Evolutionary conservation across 768 basidiomycete species (phyloP).

Genomic region (Lactifluus volemus): DNA sequence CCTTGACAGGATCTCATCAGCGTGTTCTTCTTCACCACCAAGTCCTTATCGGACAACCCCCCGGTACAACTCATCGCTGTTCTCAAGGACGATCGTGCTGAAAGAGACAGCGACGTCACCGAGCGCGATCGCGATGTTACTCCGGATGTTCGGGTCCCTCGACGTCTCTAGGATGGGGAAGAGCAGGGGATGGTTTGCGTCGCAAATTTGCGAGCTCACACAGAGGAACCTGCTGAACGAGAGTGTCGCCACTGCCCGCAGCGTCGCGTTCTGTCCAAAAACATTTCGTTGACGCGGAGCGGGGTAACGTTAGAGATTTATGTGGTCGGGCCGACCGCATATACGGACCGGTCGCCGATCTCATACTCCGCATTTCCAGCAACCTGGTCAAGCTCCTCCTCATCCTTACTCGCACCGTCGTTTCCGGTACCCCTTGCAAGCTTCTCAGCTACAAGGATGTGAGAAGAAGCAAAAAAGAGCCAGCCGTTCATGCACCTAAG

Average conservation of each 20-base stretch:
- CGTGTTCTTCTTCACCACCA: too few species aligned
- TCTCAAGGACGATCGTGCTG: constrained; percentile 73
- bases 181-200: constrained; percentile 75
- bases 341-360: constrained; percentile 89
- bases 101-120: too few species aligned
- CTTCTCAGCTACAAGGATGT: constrained; percentile 45
- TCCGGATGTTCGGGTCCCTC: constrained; percentile 29
- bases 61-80: constrained; percentile 90
- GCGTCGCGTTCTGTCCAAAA: constrained; percentile 59
- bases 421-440: constrained; percentile 32
- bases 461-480: not conserved
- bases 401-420: constrained; percentile 39
- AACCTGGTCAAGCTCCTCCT: constrained; percentile 93
- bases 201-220: constrained; percentile 90
- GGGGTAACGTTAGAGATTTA: not conserved
- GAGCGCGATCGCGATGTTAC: too few species aligned
- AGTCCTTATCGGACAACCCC: too few species aligned
- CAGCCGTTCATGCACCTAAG: not conserved
- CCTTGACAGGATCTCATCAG: constrained; percentile 44
- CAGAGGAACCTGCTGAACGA: constrained; percentile 96
- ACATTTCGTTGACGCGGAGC: not conserved
- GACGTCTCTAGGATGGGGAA: constrained; percentile 94
- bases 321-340: constrained; percentile 82
- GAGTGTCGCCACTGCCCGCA: constrained; percentile 80
- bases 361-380: constrained; percentile 98